Base-by-base conservation (phyloP, 2,329 filamentous ascomycete species). In the Raffaelea deltoideospora region DNA sequence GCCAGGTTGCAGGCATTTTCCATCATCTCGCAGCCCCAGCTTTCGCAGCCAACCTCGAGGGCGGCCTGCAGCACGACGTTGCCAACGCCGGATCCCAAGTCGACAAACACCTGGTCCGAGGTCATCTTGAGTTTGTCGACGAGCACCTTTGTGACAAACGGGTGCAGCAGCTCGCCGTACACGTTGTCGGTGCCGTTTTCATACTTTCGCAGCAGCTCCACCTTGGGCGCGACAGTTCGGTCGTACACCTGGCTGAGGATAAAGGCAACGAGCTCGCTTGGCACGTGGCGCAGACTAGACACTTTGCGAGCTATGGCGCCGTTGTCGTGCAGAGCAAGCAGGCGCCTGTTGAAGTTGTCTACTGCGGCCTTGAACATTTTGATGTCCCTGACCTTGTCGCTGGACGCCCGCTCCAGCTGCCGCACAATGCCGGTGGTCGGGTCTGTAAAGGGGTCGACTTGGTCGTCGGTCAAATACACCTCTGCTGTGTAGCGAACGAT, bases 21-120 rank as follows among this genome's bases (percentile, higher is more conserved):
- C 85, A 95, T 93, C 68, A 92, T 84, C 57, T 98, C 90, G 50
- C 88, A 94, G 21, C 90, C 90, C 79, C 86, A 95, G 56, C 81
- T 88, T 53, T 94, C 85, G 54, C 86, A 94, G 15, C 90, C 90
- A 36, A 88, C 76, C 55, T 98, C 84, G 17, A 98, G 69, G 1
- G 90, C 90, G 3, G 88, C 86, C 55, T 98, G 90, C 35, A 98
- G 64, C 20, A 90, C 86, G 3, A 96, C 88, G 52, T 96, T 98
- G 33, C 88, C 90, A 14, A 96, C 90, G 22, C 90, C 90, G 2
- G 88, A 96, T 34, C 90, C 90, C 13, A 98, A 69, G 52, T 98
- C 90, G 41, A 98, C 78, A 53, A 98, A 96, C 27, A 92, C 75
- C 48, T 92, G 81, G 34, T 78, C 72, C 1, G 83, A 88, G 41